These are phyloP conservation scores for Xanthoconium stramineum DNA, from an alignment of 768 basidiomycete species.

Conservation along the genomic window DNA sequence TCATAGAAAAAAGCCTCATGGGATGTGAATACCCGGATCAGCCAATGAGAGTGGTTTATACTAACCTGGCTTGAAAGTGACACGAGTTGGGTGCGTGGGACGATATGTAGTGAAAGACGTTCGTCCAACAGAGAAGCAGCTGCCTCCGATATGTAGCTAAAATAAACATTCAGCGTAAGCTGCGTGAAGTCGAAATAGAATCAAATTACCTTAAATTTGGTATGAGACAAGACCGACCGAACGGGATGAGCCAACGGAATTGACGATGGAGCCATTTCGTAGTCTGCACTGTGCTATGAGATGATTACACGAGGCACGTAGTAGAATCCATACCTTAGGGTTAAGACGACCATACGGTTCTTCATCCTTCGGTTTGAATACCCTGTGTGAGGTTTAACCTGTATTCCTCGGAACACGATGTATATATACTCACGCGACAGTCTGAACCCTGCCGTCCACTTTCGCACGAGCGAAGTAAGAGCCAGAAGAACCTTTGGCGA, in stretches of 20 bases:
- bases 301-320: neutral
- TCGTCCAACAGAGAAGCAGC: slow-evolving; percentile 82
- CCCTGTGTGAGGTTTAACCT: slow-evolving; percentile 39
- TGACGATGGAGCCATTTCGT: slow-evolving; percentile 90
- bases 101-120: slow-evolving; percentile 72
- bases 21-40: slow-evolving; percentile 1
- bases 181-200: neutral
- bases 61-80: slow-evolving; percentile 69
- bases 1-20: slow-evolving; percentile 86
- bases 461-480: slow-evolving; percentile 90
- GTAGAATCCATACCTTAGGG: slow-evolving; percentile 57
- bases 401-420: neutral
- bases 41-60: neutral
- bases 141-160: slow-evolving; percentile 84
- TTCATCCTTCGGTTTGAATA: slow-evolving; percentile 91
- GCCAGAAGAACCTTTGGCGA: slow-evolving; percentile 83
- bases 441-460: slow-evolving; percentile 70
- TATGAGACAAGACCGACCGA: slow-evolving; percentile 85
- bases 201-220: slow-evolving; percentile 72
- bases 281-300: slow-evolving; percentile 45
- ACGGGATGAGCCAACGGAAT: slow-evolving; percentile 86
- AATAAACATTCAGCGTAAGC: neutral
- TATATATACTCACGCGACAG: slow-evolving; percentile 62
- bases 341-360: slow-evolving; percentile 87
- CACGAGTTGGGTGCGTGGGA: slow-evolving; percentile 82